Evolutionary conservation across 768 basidiomycete genomes (phyloP).

Genomic region (Termitomyces sp.): DNA sequence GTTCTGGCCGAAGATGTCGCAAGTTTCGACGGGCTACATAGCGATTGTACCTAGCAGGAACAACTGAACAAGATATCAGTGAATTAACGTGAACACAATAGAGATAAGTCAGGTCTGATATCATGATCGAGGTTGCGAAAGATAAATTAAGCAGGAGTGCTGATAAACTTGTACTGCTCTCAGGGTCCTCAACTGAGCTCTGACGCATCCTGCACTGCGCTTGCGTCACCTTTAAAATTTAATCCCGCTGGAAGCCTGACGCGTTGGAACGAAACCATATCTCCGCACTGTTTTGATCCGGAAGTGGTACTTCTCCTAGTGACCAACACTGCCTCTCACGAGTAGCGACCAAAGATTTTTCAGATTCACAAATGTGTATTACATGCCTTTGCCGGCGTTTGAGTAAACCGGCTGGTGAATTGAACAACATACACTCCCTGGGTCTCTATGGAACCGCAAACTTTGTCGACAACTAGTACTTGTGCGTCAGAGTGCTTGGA

Average conservation of each 20-base stretch:
- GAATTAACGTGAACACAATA: background rate
- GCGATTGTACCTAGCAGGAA: background rate
- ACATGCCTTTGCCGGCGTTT: background rate
- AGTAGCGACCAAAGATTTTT: background rate
- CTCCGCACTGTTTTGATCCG: background rate
- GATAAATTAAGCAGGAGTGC: background rate
- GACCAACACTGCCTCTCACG: background rate
- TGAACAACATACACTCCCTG: background rate
- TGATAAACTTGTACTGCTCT: background rate
- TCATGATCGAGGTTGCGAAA: background rate
- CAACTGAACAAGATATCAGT: background rate
- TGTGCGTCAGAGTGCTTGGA: background rate
- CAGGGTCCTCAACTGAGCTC: constrained; percentile 4
- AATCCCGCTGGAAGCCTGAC: background rate
- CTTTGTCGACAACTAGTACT: background rate
- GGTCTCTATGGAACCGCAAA: background rate
- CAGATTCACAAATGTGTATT: too few relatives aligned
- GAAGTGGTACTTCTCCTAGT: background rate
- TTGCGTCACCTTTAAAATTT: background rate
- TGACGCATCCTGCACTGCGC: background rate
- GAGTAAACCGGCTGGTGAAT: background rate
- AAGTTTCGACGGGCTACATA: background rate
- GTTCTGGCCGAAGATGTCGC: background rate
- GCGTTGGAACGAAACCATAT: background rate
- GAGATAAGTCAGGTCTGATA: background rate